Evolutionary conservation across 441 rosid species (phyloP).

Genomic region (Pelargonium exstipulatum): DNA sequence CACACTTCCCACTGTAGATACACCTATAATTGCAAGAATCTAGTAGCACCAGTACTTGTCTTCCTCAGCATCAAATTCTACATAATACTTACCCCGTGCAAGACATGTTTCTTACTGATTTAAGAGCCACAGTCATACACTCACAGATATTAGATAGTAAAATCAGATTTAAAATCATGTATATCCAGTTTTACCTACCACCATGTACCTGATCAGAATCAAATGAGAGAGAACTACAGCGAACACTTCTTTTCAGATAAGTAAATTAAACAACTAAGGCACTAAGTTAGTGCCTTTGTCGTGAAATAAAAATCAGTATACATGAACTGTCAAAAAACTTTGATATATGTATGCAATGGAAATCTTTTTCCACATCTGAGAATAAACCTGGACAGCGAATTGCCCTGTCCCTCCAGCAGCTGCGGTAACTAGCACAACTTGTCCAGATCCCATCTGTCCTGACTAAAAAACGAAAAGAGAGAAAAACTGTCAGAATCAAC

Average conservation of each 20-base stretch:
- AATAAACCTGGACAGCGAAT: constrained; percentile 87
- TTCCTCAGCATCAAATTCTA: too few species aligned
- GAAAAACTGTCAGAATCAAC: constrained; percentile 20
- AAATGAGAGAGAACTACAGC: too few species aligned
- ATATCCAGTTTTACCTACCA: too few species aligned
- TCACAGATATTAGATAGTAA: too few species aligned
- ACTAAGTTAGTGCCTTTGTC: background rate
- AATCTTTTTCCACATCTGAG: constrained; percentile 14
- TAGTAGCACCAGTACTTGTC: too few species aligned
- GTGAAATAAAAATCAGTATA: background rate
- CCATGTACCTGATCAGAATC: too few species aligned
- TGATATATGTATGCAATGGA: background rate
- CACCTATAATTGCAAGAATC: too few species aligned
- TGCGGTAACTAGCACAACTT: constrained; percentile 88
- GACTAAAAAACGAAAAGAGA: constrained; percentile 39
- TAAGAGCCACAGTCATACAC: too few species aligned
- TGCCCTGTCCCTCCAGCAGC: constrained; percentile 99
- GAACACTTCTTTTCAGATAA: background rate
- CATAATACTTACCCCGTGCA: too few species aligned
- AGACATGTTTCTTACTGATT: too few species aligned
- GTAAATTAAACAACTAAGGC: background rate
- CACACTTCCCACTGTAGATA: too few species aligned
- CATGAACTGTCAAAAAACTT: constrained; percentile 7
- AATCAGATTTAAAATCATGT: too few species aligned
- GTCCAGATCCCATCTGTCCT: constrained; percentile 79